Conservation (phyloP, 345 rosid species). For the Hirschfeldia incana region DNA sequence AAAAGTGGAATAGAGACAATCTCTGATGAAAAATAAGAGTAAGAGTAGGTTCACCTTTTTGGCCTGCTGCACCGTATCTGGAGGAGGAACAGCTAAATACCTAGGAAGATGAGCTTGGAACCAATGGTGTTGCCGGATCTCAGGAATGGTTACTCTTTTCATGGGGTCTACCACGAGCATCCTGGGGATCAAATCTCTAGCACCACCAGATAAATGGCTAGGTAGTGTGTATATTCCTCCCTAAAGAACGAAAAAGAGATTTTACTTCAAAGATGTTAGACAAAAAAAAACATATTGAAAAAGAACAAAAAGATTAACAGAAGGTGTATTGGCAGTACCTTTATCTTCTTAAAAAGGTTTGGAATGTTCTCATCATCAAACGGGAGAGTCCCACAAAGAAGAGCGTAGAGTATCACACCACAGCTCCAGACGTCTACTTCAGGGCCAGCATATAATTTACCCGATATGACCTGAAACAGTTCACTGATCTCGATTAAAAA, state of each 20-base stretch:
- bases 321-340: conserved; percentile 47
- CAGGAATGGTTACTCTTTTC: conserved; percentile 85
- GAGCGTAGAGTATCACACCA: conserved; percentile 93
- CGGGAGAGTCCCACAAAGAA: conserved; percentile 94
- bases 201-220: conserved; percentile 79
- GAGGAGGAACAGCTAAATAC: conserved; percentile 85
- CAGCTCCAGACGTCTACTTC: conserved; percentile 99
- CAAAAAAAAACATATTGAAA: background rate
- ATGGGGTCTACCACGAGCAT: conserved; percentile 94
- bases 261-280: background rate
- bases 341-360: conserved; percentile 83
- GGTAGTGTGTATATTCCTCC: conserved; percentile 91
- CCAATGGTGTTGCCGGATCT: conserved; percentile 89
- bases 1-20: background rate
- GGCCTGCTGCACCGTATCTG: conserved; percentile 71
- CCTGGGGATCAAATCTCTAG: conserved; percentile 90
- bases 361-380: conserved; percentile 96
- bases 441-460: conserved; percentile 88
- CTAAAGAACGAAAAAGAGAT: conserved; percentile 37
- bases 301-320: background rate
- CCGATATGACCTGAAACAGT: conserved; percentile 72
- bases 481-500: background rate
- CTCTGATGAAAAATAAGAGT: background rate
- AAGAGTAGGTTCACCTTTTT: conserved; percentile 52
- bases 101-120: conserved; percentile 84